Evolutionary conservation across 805 yeast genomes (phyloP).

Genomic region (Cyberlindnera amylophila): DNA sequence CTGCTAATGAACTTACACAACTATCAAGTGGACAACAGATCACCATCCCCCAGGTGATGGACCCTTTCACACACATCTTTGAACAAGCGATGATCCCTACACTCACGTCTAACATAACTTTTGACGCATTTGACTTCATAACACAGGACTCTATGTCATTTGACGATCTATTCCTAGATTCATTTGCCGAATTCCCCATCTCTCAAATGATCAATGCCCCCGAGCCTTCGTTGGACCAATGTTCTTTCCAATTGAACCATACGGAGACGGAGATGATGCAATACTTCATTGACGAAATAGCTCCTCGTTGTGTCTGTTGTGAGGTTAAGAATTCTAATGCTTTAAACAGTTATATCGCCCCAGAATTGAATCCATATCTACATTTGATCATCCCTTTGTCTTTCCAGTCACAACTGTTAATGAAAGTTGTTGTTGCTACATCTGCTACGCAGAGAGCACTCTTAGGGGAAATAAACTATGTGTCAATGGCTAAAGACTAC

Average conservation of each 20-base stretch:
- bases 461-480: slow-evolving; percentile 28
- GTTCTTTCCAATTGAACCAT: slow-evolving; percentile 10
- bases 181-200: slow-evolving; percentile 22
- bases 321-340: slow-evolving; percentile 24
- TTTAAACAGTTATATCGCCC: slow-evolving; percentile 18
- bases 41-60: no score
- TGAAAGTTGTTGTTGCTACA: slow-evolving; percentile 34
- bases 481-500: slow-evolving; percentile 28
- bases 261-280: slow-evolving; percentile 24
- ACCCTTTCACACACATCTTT: slow-evolving; percentile 15
- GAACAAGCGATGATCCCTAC: slow-evolving; percentile 17
- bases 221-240: slow-evolving; percentile 16
- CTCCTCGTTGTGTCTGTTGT: slow-evolving; percentile 39
- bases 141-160: slow-evolving; percentile 14
- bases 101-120: slow-evolving; percentile 6
- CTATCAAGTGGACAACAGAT: slow-evolving; percentile 11
- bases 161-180: slow-evolving; percentile 21
- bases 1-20: slow-evolving; percentile 7
- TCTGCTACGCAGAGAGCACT: slow-evolving; percentile 35
- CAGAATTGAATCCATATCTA: slow-evolving; percentile 36
- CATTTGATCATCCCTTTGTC: slow-evolving; percentile 37
- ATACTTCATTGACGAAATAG: slow-evolving; percentile 34
- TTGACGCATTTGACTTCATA: slow-evolving; percentile 20
- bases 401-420: slow-evolving; percentile 29
- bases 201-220: slow-evolving; percentile 15